A percentile compares a stretch with the other conserved stretches of the same genome.
These are phyloP conservation scores for Durotheca rogersii DNA, from an alignment of 495 filamentous ascomycete genomes.

Conservation along the genomic window DNA sequence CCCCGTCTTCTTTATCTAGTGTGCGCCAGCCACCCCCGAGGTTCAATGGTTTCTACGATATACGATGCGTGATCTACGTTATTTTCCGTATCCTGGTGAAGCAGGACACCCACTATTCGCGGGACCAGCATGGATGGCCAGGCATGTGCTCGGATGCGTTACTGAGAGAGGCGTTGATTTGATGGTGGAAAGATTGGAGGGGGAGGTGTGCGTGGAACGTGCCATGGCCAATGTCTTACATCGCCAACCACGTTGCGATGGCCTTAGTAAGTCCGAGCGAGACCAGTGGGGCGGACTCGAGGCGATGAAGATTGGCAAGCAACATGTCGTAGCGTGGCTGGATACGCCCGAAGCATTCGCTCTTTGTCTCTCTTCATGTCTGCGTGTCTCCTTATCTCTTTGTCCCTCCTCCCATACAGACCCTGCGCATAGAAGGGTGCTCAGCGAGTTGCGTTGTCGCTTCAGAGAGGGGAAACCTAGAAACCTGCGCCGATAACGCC, in stretches of 20 bases:
- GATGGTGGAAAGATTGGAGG: constrained; percentile 24
- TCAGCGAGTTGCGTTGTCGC: constrained; percentile 16
- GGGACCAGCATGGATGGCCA: too few relatives aligned
- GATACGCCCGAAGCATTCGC: too few relatives aligned
- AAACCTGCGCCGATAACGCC: neutral
- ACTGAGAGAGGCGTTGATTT: constrained; percentile 19
- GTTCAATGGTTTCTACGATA: too few relatives aligned
- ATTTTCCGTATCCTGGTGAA: neutral
- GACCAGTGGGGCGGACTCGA: constrained; percentile 7
- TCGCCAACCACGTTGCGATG: constrained; percentile 21
- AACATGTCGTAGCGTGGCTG: constrained; percentile 26
- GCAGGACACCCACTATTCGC: too few relatives aligned
- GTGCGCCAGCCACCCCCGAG: neutral
- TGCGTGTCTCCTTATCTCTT: too few relatives aligned
- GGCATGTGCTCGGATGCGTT: constrained; percentile 25
- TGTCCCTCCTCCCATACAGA: too few relatives aligned
- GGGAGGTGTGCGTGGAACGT: constrained; percentile 21
- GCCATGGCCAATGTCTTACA: constrained; percentile 28
- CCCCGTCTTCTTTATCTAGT: constrained; percentile 6
- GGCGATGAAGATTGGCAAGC: too few relatives aligned
- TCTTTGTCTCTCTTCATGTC: too few relatives aligned
- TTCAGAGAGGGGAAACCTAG: constrained; percentile 21
- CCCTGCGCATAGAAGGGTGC: too few relatives aligned
- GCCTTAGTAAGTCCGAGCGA: constrained; percentile 11
- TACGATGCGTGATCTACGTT: too few relatives aligned